Percentiles rank a stretch among this genome's conserved stretches.
These are phyloP conservation scores for Cystobasidiaceae sp. DNA, from an alignment of 1,284 basidiomycete species.

Conservation along the genomic window DNA sequence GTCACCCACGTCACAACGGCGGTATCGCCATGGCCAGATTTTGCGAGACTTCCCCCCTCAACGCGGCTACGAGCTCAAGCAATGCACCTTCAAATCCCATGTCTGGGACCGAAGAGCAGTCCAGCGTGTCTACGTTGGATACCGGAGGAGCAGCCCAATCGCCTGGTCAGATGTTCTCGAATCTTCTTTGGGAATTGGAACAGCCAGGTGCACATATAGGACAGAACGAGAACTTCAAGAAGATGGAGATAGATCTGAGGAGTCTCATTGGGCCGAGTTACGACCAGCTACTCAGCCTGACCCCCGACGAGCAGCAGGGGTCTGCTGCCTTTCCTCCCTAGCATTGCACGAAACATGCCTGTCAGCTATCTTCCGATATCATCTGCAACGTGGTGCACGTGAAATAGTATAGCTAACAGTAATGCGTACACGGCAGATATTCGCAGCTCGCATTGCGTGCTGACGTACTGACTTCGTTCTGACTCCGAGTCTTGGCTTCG, in stretches of 20 bases:
- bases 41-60: neutral
- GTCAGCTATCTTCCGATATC: too few species aligned
- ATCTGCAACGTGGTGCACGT: too few species aligned
- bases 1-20: constrained; percentile 28
- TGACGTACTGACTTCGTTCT: too few species aligned
- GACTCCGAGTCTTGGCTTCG: too few species aligned
- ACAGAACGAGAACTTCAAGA: constrained; percentile 26
- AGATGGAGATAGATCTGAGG: constrained; percentile 24
- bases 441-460: too few species aligned
- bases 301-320: neutral
- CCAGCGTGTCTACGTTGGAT: too few species aligned
- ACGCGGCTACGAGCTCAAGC: neutral
- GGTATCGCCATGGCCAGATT: neutral
- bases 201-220: constrained; percentile 18
- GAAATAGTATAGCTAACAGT: too few species aligned
- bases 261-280: constrained; percentile 21
- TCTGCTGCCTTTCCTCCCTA: neutral
- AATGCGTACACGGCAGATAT: too few species aligned
- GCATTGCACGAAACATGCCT: too few species aligned
- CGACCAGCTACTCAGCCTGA: constrained; percentile 17
- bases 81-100: neutral
- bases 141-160: neutral
- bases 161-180: constrained; percentile 5
- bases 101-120: too few species aligned
- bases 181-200: constrained; percentile 26